Percentiles rank a stretch among this genome's conserved stretches.
Conservation (phyloP, 202 grass and related monocot genomes). For the Schoenoplectus triqueter region DNA sequence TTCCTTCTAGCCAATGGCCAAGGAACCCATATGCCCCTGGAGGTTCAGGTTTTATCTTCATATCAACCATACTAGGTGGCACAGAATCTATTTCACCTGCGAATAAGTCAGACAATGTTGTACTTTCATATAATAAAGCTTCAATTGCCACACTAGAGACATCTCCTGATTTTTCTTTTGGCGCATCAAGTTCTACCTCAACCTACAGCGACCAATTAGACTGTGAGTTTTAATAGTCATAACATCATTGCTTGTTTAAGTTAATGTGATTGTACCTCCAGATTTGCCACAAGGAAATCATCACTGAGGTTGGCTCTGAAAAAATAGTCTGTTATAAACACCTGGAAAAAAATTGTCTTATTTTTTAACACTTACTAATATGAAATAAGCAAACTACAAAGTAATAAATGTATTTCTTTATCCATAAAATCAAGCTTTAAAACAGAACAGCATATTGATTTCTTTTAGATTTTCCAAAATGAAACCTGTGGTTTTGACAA, state of each 20-base stretch:
- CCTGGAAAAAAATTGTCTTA: constrained; percentile 51
- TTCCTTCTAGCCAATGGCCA: constrained; percentile 76
- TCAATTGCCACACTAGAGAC: constrained; percentile 67
- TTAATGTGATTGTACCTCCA: constrained; percentile 64
- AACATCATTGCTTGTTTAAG: neutral
- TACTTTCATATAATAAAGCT: constrained; percentile 81
- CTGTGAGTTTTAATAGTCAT: neutral
- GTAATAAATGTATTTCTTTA: constrained; percentile 20
- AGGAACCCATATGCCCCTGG: constrained; percentile 59
- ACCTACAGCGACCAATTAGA: constrained; percentile 51
- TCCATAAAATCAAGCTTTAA: constrained; percentile 25
- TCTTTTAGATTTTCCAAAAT: constrained; percentile 30
- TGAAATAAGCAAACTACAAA: constrained; percentile 14
- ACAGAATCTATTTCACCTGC: constrained; percentile 38
- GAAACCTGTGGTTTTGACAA: constrained; percentile 93
- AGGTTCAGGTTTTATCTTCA: constrained; percentile 58
- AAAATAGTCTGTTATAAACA: constrained; percentile 98
- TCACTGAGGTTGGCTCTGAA: constrained; percentile 84
- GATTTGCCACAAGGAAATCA: constrained; percentile 67
- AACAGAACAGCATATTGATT: constrained; percentile 1
- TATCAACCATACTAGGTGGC: constrained; percentile 55
- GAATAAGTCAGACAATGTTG: constrained; percentile 44
- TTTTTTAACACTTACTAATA: constrained; percentile 10
- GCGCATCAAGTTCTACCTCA: constrained; percentile 87
- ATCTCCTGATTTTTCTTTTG: constrained; percentile 57